These are phyloP conservation scores for Rosa rugosa DNA, from an alignment of 306 rosid species.

Conservation along the genomic window DNA sequence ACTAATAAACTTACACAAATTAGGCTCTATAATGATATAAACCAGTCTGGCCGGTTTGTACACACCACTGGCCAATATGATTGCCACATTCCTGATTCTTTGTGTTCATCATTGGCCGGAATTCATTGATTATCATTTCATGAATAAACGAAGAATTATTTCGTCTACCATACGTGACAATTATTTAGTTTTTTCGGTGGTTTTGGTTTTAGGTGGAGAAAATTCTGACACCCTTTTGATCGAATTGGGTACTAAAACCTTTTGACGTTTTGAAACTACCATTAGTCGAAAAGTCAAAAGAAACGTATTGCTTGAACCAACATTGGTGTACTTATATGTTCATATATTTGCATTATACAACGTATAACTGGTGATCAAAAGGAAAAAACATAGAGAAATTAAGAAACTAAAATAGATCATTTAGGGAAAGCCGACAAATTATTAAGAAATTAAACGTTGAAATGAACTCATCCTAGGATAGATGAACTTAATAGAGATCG, in stretches of 20 bases:
- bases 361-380: neutral
- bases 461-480: neutral
- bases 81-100: neutral
- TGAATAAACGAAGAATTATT: neutral
- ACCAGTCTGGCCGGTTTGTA: conserved; percentile 18
- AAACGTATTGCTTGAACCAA: neutral
- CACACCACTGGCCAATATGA: neutral
- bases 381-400: neutral
- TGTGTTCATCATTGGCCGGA: neutral
- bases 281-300: neutral
- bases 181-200: neutral
- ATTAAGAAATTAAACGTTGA: neutral
- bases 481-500: neutral
- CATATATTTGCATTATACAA: neutral
- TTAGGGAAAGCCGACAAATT: neutral
- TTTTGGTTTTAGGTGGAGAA: neutral
- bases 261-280: neutral
- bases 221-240: neutral
- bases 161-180: neutral
- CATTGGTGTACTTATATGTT: neutral
- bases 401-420: neutral
- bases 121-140: neutral
- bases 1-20: neutral
- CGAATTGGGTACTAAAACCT: neutral
- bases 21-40: neutral